phyloP scores from a whole-genome alignment of 768 basidiomycete species.

The Candolleomyces efflorescens region DNA sequence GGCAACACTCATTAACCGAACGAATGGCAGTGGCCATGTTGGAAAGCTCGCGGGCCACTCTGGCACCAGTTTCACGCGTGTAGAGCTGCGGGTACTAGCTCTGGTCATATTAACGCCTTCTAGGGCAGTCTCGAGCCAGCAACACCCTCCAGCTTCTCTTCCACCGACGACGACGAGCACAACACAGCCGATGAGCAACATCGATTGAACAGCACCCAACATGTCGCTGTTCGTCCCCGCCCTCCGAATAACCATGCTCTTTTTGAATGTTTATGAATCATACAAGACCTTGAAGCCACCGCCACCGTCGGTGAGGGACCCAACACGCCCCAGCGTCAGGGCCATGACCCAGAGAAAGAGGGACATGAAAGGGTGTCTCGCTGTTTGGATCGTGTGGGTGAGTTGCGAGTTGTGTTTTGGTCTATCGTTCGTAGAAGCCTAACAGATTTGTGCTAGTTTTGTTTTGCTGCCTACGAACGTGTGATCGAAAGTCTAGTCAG shows the following conservation, averaged over 20 bases:
- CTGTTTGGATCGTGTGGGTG: conserved; percentile 88
- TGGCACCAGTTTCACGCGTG: neutral
- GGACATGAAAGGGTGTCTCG: conserved; percentile 79
- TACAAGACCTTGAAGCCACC: conserved; percentile 79
- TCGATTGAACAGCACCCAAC: conserved; percentile 11
- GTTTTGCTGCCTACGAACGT: conserved; percentile 64
- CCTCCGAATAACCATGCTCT: conserved; percentile 66
- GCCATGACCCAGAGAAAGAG: conserved; percentile 75
- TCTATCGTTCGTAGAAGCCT: neutral
- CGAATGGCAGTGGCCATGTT: neutral
- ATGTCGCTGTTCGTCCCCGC: conserved; percentile 70
- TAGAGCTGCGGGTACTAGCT: neutral
- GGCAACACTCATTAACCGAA: neutral
- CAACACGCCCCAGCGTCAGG: conserved; percentile 59
- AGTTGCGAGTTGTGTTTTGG: conserved; percentile 14
- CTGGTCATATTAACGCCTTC: neutral
- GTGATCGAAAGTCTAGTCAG: conserved; percentile 59
- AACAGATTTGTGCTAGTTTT: conserved; percentile 40
- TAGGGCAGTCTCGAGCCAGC: neutral
- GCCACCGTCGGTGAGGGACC: conserved; percentile 47
- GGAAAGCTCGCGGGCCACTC: neutral
- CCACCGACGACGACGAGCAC: conserved; percentile 4
- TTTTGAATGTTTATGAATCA: conserved; percentile 78
- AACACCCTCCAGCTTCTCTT: conserved; percentile 4
- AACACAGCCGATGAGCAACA: neutral